These are phyloP conservation scores for Pyrenochaeta sp. DNA, from an alignment of 2,329 filamentous ascomycete genomes.

Conservation along the genomic window DNA sequence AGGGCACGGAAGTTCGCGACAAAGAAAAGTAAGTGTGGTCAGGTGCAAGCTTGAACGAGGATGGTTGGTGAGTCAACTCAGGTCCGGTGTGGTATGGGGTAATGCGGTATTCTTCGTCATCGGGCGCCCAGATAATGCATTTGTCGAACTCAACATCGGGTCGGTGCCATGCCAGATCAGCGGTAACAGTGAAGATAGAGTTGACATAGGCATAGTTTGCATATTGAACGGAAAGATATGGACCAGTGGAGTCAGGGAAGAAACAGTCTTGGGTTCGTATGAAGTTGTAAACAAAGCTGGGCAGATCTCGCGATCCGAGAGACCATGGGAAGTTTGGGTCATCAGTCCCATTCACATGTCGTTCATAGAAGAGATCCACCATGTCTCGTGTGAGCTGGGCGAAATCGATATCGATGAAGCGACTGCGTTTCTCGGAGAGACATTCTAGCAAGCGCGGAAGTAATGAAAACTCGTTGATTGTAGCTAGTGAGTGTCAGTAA, in stretches of 20 bases:
- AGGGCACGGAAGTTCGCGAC: conserved; percentile 6
- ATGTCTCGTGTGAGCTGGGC: conserved; percentile 33
- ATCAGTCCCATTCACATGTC: conserved; percentile 3
- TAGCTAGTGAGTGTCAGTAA: conserved; percentile 11
- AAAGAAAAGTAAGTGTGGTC: conserved; percentile 19
- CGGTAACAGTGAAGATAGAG: conserved; percentile 18
- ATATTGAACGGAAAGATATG: conserved; percentile 24
- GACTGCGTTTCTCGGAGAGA: conserved; percentile 6
- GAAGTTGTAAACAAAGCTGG: conserved; percentile 38
- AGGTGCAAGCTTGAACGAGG: conserved; percentile 1
- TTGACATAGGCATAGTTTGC: conserved; percentile 7
- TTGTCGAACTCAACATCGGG: conserved; percentile 28
- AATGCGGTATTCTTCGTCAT: conserved; percentile 31
- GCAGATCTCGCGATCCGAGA: conserved; percentile 29
- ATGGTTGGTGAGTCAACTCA: background rate
- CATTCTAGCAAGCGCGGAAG: conserved; percentile 18
- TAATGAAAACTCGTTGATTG: conserved; percentile 10
- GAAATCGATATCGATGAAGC: conserved; percentile 30
- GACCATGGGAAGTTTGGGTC: conserved; percentile 29
- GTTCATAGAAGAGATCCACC: conserved; percentile 30
- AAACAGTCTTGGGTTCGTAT: conserved; percentile 45
- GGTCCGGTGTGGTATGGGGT: conserved; percentile 12
- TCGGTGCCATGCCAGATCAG: conserved; percentile 28
- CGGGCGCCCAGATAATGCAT: conserved; percentile 12
- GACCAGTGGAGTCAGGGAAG: conserved; percentile 14